phyloP scores from a whole-genome alignment of 2,329 filamentous ascomycete genomes.

The Tolypocladium inflatum region DNA sequence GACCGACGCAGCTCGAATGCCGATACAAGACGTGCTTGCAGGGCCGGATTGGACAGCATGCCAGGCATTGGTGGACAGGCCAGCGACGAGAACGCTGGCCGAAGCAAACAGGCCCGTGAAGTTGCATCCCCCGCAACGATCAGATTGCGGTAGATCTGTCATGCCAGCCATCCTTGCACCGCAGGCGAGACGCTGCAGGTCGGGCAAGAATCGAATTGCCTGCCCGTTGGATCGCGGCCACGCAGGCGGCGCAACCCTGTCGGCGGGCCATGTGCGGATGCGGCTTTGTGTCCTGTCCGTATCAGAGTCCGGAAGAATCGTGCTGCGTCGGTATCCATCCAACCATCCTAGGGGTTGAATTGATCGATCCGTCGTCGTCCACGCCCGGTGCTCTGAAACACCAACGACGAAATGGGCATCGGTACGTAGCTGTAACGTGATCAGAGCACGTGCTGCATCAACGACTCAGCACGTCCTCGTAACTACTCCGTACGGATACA shows the following conservation, averaged over 20 bases:
- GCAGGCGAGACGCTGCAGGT: neutral
- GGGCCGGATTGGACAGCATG: neutral
- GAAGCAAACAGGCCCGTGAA: neutral
- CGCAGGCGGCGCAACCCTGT: neutral
- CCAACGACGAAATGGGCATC: neutral
- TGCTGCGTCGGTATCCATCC: too few relatives aligned
- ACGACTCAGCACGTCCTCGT: neutral
- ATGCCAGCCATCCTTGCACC: neutral
- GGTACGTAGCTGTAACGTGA: neutral
- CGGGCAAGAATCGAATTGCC: neutral
- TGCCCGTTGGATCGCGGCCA: neutral
- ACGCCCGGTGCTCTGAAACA: neutral
- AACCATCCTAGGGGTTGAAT: neutral
- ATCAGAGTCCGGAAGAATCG: too few relatives aligned
- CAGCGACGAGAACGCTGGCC: neutral
- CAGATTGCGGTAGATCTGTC: slow-evolving; percentile 1
- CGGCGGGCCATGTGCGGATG: neutral
- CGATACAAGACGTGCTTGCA: neutral
- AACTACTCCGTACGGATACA: too few relatives aligned
- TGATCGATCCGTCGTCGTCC: neutral
- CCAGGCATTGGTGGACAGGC: neutral
- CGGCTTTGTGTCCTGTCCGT: neutral
- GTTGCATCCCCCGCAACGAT: neutral
- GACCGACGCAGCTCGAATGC: neutral
- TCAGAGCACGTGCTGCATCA: neutral